These are phyloP conservation scores for Yarrowia sp. DNA, from an alignment of 805 yeast species.

Conservation along the genomic window DNA sequence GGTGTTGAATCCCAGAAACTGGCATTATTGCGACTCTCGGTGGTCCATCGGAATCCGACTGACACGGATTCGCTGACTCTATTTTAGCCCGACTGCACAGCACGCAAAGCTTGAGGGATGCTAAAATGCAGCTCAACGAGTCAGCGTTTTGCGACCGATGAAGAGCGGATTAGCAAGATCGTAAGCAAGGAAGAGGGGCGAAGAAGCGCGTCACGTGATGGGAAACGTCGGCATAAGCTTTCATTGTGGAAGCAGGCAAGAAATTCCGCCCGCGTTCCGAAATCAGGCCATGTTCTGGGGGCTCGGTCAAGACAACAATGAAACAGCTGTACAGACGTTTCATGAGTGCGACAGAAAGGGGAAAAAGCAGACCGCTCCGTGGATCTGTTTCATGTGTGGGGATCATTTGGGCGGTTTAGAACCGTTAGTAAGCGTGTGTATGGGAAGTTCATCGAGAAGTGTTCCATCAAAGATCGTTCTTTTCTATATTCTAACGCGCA, in stretches of 20 bases:
- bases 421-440: too few relatives aligned
- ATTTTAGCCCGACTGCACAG: neutral
- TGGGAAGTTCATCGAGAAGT: too few relatives aligned
- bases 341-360: neutral
- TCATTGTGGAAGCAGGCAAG: neutral
- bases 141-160: constrained; percentile 16
- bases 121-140: constrained; percentile 1
- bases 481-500: too few relatives aligned
- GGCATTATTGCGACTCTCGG: too few relatives aligned
- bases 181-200: neutral
- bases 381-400: neutral
- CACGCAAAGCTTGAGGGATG: neutral
- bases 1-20: too few relatives aligned
- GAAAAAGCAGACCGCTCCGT: neutral
- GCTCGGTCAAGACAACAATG: neutral
- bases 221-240: neutral
- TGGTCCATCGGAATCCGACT: neutral
- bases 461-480: too few relatives aligned
- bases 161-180: neutral
- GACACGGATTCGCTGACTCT: constrained; percentile 4
- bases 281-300: neutral
- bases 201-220: neutral
- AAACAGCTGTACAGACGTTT: constrained; percentile 17
- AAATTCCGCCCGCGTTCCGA: neutral
- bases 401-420: neutral